Base-by-base conservation (phyloP, 305 asterid species). In the Plantago coronopus region DNA sequence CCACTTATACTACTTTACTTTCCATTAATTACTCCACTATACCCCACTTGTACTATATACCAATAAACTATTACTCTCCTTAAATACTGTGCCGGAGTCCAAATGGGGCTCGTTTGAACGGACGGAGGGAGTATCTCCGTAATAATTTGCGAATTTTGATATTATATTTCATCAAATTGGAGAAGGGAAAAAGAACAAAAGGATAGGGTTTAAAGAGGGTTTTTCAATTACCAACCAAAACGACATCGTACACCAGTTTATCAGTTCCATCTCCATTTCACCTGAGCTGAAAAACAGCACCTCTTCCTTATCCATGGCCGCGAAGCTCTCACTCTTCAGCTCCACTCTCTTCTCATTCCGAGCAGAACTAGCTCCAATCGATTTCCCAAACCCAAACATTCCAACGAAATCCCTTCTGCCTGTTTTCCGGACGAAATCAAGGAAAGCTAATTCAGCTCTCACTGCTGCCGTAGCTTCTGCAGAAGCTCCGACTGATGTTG, bases 401-500 rank as follows among this genome's bases (percentile, higher is more conserved):
- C 46, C 37, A 25, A n/a, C 25, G 54, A 47, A 25, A 34, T 7
- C 38, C 0, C 4, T 75, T 51, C 47, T 54, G 48, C 62, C 70
- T 22, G 3, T 55, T 44, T 22, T n/a, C 60, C 18, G 48, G 48
- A 55, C 62, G 22, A 76, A 54, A 76, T 48, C 72, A 20, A 59
- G 58, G 68, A 72, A 67, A 70, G 63, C 34, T 14, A 11, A 42
- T 10, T 57, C 68, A 83, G 95, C 77, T 64, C 18, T 68, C 31
- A 54, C 61, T 42, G 64, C 74, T 12, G 74, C 38, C 7, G 63
- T 67, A 66, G 67, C 48, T 66, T 64, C 31, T 22, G 31, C 81
- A 19, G 48, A 78, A 54, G 69, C 81, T 53, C 60, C 65, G 65
- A 70, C 72, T 12, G 83, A 78, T 60, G 81, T 62, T n/a, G 95